Evolutionary conservation across 2,329 filamentous ascomycete species (phyloP).

Genomic region (Penicillium sp.): DNA sequence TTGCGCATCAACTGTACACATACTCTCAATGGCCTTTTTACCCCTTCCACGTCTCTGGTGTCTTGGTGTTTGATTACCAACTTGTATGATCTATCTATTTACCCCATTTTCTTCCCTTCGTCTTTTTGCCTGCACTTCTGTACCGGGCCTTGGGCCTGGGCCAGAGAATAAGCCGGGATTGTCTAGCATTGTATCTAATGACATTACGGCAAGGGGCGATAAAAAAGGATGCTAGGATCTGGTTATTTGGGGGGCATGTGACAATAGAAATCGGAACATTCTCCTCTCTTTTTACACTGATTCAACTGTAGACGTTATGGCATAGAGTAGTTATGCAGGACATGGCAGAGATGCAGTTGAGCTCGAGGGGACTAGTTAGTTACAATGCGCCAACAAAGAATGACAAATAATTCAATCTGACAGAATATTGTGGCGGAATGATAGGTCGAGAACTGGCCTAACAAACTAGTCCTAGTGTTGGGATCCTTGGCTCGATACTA

Average conservation of each 20-base stretch:
- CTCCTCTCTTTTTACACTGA: slow-evolving; percentile 34
- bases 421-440: neutral
- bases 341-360: too few species aligned
- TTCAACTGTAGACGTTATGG: slow-evolving; percentile 6
- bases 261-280: slow-evolving; percentile 39
- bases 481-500: slow-evolving; percentile 5
- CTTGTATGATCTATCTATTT: slow-evolving; percentile 24
- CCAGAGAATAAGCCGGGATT: slow-evolving; percentile 26
- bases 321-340: too few species aligned
- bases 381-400: too few species aligned
- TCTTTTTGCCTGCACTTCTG: slow-evolving; percentile 25
- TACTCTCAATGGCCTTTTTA: slow-evolving; percentile 25
- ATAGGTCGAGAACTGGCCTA: slow-evolving; percentile 9
- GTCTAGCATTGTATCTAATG: slow-evolving; percentile 40
- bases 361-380: too few species aligned
- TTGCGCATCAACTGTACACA: slow-evolving; percentile 37
- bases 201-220: slow-evolving; percentile 37
- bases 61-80: slow-evolving; percentile 33
- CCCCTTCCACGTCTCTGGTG: slow-evolving; percentile 30
- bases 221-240: slow-evolving; percentile 33
- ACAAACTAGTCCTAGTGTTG: neutral
- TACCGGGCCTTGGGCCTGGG: slow-evolving; percentile 11
- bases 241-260: slow-evolving; percentile 31
- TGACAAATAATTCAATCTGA: neutral
- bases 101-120: slow-evolving; percentile 17